These are phyloP conservation scores for Sarocladium oryzae DNA, from an alignment of 2,329 filamentous ascomycete genomes.

Conservation along the genomic window DNA sequence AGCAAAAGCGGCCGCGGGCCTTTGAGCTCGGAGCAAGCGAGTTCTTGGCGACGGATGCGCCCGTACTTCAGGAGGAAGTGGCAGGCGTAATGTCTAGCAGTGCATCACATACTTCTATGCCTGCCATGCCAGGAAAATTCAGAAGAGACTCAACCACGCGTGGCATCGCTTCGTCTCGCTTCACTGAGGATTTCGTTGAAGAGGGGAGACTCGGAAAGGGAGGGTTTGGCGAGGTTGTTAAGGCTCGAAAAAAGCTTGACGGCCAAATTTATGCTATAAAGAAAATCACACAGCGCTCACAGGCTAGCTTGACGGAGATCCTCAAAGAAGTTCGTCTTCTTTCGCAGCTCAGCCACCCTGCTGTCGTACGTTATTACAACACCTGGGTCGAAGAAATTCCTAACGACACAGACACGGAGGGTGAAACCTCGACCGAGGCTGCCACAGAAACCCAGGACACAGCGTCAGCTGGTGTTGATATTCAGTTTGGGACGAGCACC, in stretches of 20 bases:
- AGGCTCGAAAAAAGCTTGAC: constrained; percentile 89
- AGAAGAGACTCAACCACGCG: constrained; percentile 57
- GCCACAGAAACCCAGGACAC: constrained; percentile 31
- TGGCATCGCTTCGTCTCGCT: constrained; percentile 58
- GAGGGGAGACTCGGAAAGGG: constrained; percentile 85
- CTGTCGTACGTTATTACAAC: constrained; percentile 83
- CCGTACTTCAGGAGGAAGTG: constrained; percentile 44
- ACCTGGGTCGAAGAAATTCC: constrained; percentile 81
- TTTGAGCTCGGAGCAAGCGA: constrained; percentile 65
- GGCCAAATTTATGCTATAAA: constrained; percentile 94
- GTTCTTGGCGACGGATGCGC: constrained; percentile 59
- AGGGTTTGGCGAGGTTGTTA: constrained; percentile 93
- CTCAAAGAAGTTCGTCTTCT: constrained; percentile 81
- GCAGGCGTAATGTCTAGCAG: constrained; percentile 31
- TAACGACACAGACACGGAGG: constrained; percentile 48
- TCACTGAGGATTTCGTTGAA: constrained; percentile 84
- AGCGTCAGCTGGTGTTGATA: constrained; percentile 33
- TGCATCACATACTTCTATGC: constrained; percentile 36
- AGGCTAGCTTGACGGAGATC: constrained; percentile 73
- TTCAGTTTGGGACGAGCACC: constrained; percentile 64
- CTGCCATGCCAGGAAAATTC: constrained; percentile 39
- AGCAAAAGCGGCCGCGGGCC: constrained; percentile 76
- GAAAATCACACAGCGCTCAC: constrained; percentile 81
- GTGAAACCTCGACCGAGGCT: constrained; percentile 48
- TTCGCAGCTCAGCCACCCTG: constrained; percentile 86